These are phyloP conservation scores for Pythium monospermum DNA, from an alignment of 352 stramenopile genomes.

Conservation along the genomic window DNA sequence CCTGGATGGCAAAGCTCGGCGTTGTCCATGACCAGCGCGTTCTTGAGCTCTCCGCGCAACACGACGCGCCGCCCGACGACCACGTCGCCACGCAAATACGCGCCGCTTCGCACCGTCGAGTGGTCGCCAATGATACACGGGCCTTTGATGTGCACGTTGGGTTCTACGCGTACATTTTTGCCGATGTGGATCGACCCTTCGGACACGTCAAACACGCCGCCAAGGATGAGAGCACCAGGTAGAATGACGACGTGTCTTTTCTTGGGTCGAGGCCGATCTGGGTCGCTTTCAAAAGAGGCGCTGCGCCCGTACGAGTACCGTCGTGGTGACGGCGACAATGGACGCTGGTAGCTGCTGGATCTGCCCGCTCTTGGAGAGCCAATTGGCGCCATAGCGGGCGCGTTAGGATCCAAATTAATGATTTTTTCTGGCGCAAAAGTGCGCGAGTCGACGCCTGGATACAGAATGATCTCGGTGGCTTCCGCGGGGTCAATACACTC, in stretches of 20 bases:
- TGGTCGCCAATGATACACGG: conserved; percentile 64
- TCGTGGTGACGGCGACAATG: conserved; percentile 10
- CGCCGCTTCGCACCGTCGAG: conserved; percentile 52
- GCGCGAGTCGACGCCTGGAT: conserved; percentile 37
- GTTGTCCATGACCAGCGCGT: conserved; percentile 63
- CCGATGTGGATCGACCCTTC: conserved; percentile 65
- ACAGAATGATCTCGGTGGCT: conserved; percentile 46
- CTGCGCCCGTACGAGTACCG: conserved; percentile 29
- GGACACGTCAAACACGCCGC: conserved; percentile 64
- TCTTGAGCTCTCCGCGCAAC: conserved; percentile 65
- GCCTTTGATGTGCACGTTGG: conserved; percentile 68
- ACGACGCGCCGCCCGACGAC: conserved; percentile 58
- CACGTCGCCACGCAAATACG: conserved; percentile 67
- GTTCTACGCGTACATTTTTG: conserved; percentile 56
- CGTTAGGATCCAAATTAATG: conserved; percentile 38
- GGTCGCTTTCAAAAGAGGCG: conserved; percentile 23
- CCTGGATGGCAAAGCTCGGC: conserved; percentile 69
- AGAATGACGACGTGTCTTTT: conserved; percentile 53
- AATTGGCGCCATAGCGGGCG: background rate
- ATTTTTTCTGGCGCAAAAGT: conserved; percentile 56
- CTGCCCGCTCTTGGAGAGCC: background rate
- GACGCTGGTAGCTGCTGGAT: background rate
- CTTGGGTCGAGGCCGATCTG: conserved; percentile 9
- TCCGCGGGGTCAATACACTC: conserved; percentile 41
- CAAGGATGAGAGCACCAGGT: conserved; percentile 38